These are phyloP conservation scores for Phylloporus sp. DNA, from an alignment of 768 basidiomycete species.

Conservation along the genomic window DNA sequence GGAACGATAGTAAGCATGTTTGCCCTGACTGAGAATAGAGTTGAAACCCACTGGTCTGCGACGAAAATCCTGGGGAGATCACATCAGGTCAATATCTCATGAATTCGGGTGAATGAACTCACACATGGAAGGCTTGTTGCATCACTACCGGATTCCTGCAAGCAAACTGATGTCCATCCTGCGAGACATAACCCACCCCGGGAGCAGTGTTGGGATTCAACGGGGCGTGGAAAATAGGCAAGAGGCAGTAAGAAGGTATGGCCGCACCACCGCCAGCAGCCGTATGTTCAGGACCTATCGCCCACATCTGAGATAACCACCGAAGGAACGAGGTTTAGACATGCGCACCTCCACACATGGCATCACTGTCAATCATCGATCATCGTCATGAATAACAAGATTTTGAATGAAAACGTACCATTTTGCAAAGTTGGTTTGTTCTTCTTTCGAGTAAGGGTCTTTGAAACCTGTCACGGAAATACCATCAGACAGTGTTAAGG, in stretches of 20 bases:
- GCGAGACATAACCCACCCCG: constrained; percentile 46
- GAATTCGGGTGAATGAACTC: constrained; percentile 18
- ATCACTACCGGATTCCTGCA: constrained; percentile 52
- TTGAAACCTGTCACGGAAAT: constrained; percentile 43
- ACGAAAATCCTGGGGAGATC: constrained; percentile 45
- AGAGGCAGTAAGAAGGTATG: constrained; percentile 50
- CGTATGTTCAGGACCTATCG: constrained; percentile 48
- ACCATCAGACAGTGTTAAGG: background rate
- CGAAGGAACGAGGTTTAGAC: too few species aligned
- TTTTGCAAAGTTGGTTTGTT: constrained; percentile 49
- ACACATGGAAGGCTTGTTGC: constrained; percentile 61
- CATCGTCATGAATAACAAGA: background rate
- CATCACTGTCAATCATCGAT: constrained; percentile 34
- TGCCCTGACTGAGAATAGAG: background rate
- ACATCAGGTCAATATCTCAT: background rate
- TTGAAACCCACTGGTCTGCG: constrained; percentile 40
- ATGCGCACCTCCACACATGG: constrained; percentile 46
- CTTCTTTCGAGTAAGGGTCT: constrained; percentile 61
- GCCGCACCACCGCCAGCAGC: constrained; percentile 35
- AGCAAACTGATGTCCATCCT: constrained; percentile 51
- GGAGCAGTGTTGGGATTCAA: constrained; percentile 25
- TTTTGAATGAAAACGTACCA: constrained; percentile 37
- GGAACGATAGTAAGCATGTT: background rate
- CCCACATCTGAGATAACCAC: background rate
- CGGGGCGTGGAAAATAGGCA: constrained; percentile 51